phyloP scores from a whole-genome alignment of 1,284 basidiomycete genomes.

The Moesziomyces sp. region DNA sequence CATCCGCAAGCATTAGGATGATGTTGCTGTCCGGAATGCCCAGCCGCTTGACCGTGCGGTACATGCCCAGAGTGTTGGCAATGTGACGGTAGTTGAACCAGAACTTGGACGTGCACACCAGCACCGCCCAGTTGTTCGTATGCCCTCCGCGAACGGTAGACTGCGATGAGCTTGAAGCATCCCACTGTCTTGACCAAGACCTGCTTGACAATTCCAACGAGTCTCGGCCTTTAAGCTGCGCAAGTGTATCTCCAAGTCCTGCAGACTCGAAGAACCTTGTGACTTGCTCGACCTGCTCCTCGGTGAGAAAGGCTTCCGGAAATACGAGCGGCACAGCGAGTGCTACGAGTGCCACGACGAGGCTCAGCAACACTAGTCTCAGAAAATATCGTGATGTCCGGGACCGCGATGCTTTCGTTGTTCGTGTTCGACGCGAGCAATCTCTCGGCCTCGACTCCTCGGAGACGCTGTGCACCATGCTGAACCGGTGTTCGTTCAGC shows the following conservation, averaged over 20 bases:
- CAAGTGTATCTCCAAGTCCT: constrained; percentile 7
- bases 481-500: too few relatives aligned
- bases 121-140: constrained; percentile 96
- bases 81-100: constrained; percentile 99
- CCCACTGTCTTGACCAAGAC: too few relatives aligned
- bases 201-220: not conserved
- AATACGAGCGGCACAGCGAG: constrained; percentile 10
- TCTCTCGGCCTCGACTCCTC: too few relatives aligned
- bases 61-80: constrained; percentile 98
- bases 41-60: constrained; percentile 95
- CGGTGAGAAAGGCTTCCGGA: constrained; percentile 36
- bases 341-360: constrained; percentile 7
- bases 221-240: constrained; percentile 4
- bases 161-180: too few relatives aligned
- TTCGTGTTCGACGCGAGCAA: too few relatives aligned
- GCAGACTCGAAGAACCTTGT: constrained; percentile 37
- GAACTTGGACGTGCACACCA: constrained; percentile 91
- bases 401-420: constrained; percentile 1
- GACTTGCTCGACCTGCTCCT: constrained; percentile 29
- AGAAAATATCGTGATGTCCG: constrained; percentile 1
- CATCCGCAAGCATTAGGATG: constrained; percentile 98
- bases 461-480: too few relatives aligned
- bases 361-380: constrained; percentile 6
- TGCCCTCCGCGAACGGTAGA: constrained; percentile 38
- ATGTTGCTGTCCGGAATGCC: constrained; percentile 98